Percentiles rank a stretch among this genome's conserved stretches.
These are phyloP conservation scores for Trematosphaeria pertusa DNA, from an alignment of 2,329 filamentous ascomycete species.

Conservation along the genomic window DNA sequence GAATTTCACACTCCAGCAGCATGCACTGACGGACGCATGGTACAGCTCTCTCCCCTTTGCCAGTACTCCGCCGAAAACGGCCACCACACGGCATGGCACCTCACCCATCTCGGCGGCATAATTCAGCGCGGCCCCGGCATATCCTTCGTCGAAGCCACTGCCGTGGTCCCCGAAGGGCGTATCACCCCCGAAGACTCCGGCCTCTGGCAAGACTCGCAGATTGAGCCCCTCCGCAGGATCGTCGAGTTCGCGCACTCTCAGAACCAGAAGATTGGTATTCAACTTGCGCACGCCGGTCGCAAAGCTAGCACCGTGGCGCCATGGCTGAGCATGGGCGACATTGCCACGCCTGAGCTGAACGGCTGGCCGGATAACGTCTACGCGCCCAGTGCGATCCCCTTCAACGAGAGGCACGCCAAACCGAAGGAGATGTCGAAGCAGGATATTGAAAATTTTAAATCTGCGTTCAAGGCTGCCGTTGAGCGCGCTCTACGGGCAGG, in stretches of 20 bases:
- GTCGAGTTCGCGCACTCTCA: constrained; percentile 83
- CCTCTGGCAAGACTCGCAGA: constrained; percentile 85
- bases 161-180: constrained; percentile 76
- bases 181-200: constrained; percentile 83
- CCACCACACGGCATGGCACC: constrained; percentile 80
- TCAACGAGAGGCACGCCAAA: constrained; percentile 64
- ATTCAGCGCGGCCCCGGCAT: constrained; percentile 77
- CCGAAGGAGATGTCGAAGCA: constrained; percentile 72
- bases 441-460: constrained; percentile 72
- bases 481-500: constrained; percentile 64
- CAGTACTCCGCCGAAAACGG: constrained; percentile 73
- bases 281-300: constrained; percentile 80
- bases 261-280: constrained; percentile 76
- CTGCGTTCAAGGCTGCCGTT: constrained; percentile 68
- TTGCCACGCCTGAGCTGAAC: constrained; percentile 62
- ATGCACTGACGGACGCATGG: not conserved
- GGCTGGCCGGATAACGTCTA: constrained; percentile 63
- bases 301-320: constrained; percentile 67
- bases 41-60: constrained; percentile 66
- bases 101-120: constrained; percentile 82
- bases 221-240: constrained; percentile 72
- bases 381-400: constrained; percentile 67
- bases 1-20: not conserved
- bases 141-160: constrained; percentile 78
- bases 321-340: constrained; percentile 65